Evolutionary conservation across 345 rosid species (phyloP), one percentile per base, ranked within the genome.

Genomic region (Erysimum cheiranthoides): DNA sequence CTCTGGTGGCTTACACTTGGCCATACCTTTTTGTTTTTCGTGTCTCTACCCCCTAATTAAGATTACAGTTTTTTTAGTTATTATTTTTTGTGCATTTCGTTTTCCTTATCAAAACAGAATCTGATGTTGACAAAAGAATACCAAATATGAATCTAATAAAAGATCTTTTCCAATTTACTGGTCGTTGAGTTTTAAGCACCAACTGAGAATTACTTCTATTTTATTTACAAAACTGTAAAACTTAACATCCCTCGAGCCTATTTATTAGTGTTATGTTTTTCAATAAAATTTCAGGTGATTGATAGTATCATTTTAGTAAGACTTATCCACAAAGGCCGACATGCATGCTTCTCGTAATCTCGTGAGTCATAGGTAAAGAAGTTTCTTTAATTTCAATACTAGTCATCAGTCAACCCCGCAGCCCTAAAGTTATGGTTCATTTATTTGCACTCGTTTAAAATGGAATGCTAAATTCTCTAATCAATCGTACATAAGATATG

Each of bases 1-100:
- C 79, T 25, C 53, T 35, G 17, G 17, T 31, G 43, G 73, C 79
- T 75, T 18, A 75, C 62, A 68, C 79, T 17, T 75, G 79, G 68
- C 61, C 53, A 10, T 10, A 4, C 50, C 53, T 13, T 67, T 68
- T 43, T 59, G 10, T 17, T 35, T 67, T 39, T 56, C 6, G 30
- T 25, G 14, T 73, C 63, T 74, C 40, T 45, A 54, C 9, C 12
- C 25, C 17, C 36, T 21, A 1, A 21, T 25, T 73, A 39, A 52
- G 39, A 45, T 46, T 66, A 56, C 72, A 57, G 59, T 54, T 54
- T 45, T 53, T 21, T 65, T 49, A 65, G 77, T 73, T 65, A 6
- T 34, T 60, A 13, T 50, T 61, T 21, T 61, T 9, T 28, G 18
- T 4, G 50, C 5, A 40, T 52, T 52, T 63, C 32, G 2, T 54